phyloP scores from a whole-genome alignment of 106 monocot genomes.

The Agapanthus africanus region DNA sequence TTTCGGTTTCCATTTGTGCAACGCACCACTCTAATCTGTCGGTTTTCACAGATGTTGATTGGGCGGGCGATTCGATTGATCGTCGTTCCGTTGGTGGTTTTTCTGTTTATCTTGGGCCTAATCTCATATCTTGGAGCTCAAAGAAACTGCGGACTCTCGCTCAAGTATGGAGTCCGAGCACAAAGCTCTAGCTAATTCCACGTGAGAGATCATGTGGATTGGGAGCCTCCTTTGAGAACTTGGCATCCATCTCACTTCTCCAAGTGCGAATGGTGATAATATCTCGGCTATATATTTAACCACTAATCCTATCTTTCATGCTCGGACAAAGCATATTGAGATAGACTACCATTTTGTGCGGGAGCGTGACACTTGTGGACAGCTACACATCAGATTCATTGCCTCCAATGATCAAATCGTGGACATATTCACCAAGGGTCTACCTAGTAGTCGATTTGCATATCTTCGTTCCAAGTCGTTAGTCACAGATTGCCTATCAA shows the following conservation, averaged over 20 bases:
- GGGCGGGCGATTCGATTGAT: not conserved
- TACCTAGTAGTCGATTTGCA: not conserved
- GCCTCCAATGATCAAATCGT: conserved; percentile 1
- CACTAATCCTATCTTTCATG: not conserved
- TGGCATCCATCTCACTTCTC: not conserved
- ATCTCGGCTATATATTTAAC: not conserved
- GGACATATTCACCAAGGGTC: conserved; percentile 1
- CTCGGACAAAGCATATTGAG: not conserved
- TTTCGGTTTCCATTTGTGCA: not conserved
- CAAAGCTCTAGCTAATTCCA: not conserved
- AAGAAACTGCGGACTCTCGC: not conserved
- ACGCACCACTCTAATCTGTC: not conserved
- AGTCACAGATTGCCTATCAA: too few species aligned
- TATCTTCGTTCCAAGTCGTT: not conserved
- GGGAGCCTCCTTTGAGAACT: not conserved
- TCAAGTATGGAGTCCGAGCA: not conserved
- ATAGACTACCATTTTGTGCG: not conserved
- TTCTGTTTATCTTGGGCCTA: not conserved
- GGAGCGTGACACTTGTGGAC: not conserved
- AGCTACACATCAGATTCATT: not conserved
- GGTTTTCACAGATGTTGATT: not conserved
- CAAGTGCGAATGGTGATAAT: not conserved
- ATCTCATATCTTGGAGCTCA: not conserved
- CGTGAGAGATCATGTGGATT: not conserved
- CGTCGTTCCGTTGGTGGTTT: not conserved